A percentile compares a stretch with the other conserved stretches of the same genome.
Evolutionary conservation across 2,329 filamentous ascomycete genomes (phyloP).

Genomic region (Grosmannia serpens): DNA sequence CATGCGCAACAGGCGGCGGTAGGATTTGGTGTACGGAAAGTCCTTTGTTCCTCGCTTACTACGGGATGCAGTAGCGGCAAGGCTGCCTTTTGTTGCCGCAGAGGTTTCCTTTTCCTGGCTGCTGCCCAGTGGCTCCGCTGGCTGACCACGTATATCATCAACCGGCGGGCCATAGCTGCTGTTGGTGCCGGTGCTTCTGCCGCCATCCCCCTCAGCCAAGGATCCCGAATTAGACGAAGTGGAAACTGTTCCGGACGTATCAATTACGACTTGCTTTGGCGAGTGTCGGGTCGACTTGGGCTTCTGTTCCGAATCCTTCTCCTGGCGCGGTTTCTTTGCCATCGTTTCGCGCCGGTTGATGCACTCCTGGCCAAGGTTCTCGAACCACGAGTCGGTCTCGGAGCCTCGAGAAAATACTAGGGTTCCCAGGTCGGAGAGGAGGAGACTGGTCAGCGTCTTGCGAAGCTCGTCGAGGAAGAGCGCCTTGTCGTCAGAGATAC

Average conservation of each 20-base stretch:
- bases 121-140: slow-evolving; percentile 15
- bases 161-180: not conserved
- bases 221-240: not conserved
- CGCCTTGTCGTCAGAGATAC: slow-evolving; percentile 56
- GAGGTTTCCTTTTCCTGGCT: slow-evolving; percentile 30
- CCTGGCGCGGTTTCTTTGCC: slow-evolving; percentile 25
- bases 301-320: slow-evolving; percentile 21
- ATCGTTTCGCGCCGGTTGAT: slow-evolving; percentile 49
- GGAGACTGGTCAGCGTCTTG: slow-evolving; percentile 68
- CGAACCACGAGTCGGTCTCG: slow-evolving; percentile 86
- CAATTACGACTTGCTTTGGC: not conserved
- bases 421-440: slow-evolving; percentile 82
- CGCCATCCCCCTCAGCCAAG: not conserved
- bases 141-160: not conserved
- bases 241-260: not conserved
- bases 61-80: not conserved
- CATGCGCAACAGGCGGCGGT: slow-evolving; percentile 66
- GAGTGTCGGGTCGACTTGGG: not conserved
- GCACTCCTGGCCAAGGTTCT: slow-evolving; percentile 53
- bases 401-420: slow-evolving; percentile 79
- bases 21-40: slow-evolving; percentile 74
- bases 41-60: slow-evolving; percentile 27
- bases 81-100: not conserved
- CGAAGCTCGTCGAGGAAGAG: slow-evolving; percentile 68
- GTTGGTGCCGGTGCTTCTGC: not conserved